Evolutionary conservation across 2,329 filamentous ascomycete genomes (phyloP).

Genomic region (Atkinsonella texensis): DNA sequence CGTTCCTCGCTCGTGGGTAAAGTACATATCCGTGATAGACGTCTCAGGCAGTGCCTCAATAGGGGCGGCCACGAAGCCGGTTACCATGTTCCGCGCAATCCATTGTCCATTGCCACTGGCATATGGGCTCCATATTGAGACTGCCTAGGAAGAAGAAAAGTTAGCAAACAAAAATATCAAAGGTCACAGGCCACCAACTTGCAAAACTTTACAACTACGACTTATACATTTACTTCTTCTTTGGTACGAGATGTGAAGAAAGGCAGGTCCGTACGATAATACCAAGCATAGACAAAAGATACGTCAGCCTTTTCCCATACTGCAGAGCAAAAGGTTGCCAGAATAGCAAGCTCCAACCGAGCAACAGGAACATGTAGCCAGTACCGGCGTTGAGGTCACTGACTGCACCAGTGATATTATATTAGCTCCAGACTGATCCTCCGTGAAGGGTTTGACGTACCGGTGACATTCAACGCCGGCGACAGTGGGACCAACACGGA

Average conservation of each 20-base stretch:
- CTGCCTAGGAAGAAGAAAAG: conserved; percentile 1
- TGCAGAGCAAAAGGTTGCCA: conserved; percentile 35
- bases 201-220: no score
- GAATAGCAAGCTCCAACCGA: conserved; percentile 32
- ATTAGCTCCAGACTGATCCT: background rate
- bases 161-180: no score
- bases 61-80: conserved; percentile 31
- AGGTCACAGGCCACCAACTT: no score
- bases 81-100: conserved; percentile 32
- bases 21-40: conserved; percentile 28
- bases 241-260: background rate
- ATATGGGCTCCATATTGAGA: conserved; percentile 19
- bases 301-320: conserved; percentile 30
- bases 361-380: conserved; percentile 30
- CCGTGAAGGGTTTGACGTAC: background rate
- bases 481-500: conserved; percentile 26
- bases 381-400: conserved; percentile 27
- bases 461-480: conserved; percentile 18
- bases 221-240: no score
- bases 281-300: conserved; percentile 24
- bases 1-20: conserved; percentile 30
- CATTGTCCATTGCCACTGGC: conserved; percentile 28
- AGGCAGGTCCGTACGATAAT: conserved; percentile 4
- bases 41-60: conserved; percentile 35
- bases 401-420: conserved; percentile 7